Evolutionary conservation across 225 moss, liverwort and hornwort species (phyloP), one percentile per base, ranked within the genome.

Genomic region (Bryoerythrophyllum caledonicum): DNA sequence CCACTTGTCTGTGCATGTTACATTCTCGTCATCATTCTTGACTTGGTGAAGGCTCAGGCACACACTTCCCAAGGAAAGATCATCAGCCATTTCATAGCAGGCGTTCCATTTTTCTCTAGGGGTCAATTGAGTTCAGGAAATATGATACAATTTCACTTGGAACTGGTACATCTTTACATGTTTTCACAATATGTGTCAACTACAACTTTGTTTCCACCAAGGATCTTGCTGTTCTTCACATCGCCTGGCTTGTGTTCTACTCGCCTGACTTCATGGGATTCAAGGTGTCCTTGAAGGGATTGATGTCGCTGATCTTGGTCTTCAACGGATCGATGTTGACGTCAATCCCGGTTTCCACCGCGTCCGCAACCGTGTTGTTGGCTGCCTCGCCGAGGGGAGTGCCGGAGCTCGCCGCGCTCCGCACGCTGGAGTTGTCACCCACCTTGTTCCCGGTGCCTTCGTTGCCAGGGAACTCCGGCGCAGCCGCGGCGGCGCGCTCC

Each of bases 401-500:
- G 32, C 32, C 32, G n/a, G n/a, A n/a, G n/a, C 43, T 81, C 81
- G 19, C 77, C 77, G 3, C 63, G 7, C 0, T 32, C 32, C 77
- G 43, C 68, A 61, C 73, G 1, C 55, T 40, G 8, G 76, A 53
- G 40, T 51, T 74, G 14, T 64, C 35, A 2, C 82, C 82, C 6
- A 73, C 74, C 41, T 72, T 60, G 72, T 37, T 74, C 17, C 73
- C 58, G 0, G 44, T 67, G 53, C 55, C 76, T 72, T 81, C 81
- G 5, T 81, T 81, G 7, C 76, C 67, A 30, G 61, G 72, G 13
- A 73, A 73, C 1, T 67, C 43, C 1, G 60, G 24, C 8, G 51
- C 44, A 1, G 60, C 17, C n/a, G n/a, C n/a, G 23, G 70, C 70
- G 61, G 24, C 68, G 12, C 76, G 51, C 76, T 81, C 80, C 59